phyloP scores from a whole-genome alignment of 2,329 filamentous ascomycete species.

The Fusarium setosum region DNA sequence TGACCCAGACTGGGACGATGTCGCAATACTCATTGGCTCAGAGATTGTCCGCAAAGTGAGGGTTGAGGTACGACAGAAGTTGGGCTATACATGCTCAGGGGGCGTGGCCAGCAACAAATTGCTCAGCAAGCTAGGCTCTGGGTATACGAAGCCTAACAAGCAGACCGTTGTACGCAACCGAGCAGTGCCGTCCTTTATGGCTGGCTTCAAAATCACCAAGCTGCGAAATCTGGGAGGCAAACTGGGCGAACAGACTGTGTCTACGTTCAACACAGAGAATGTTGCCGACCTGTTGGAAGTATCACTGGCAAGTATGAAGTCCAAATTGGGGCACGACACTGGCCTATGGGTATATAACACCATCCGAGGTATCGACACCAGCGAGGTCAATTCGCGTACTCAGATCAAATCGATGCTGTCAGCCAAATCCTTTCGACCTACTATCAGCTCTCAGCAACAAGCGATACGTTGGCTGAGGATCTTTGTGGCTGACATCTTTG shows the following conservation, averaged over 20 bases:
- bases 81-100: conserved; percentile 92
- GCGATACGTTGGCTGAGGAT: conserved; percentile 89
- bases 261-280: conserved; percentile 83
- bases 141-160: conserved; percentile 90
- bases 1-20: conserved; percentile 96
- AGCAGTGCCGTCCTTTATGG: conserved; percentile 82
- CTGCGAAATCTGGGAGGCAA: conserved; percentile 96
- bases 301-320: conserved; percentile 79
- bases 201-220: conserved; percentile 91
- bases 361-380: conserved; percentile 86
- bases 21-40: conserved; percentile 86
- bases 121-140: conserved; percentile 92
- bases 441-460: conserved; percentile 81
- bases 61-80: conserved; percentile 71
- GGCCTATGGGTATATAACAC: conserved; percentile 87
- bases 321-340: conserved; percentile 84
- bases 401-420: conserved; percentile 98
- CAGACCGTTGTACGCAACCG: conserved; percentile 94
- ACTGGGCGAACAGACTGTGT: conserved; percentile 85
- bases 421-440: conserved; percentile 92
- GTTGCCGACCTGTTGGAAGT: conserved; percentile 81
- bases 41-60: conserved; percentile 88
- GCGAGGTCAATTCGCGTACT: conserved; percentile 89
- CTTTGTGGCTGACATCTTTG: conserved; percentile 91
- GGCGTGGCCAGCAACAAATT: conserved; percentile 94